Percentiles rank a stretch among this genome's conserved stretches.
These are phyloP conservation scores for Candida argentea DNA, from an alignment of 805 yeast genomes.

Conservation along the genomic window DNA sequence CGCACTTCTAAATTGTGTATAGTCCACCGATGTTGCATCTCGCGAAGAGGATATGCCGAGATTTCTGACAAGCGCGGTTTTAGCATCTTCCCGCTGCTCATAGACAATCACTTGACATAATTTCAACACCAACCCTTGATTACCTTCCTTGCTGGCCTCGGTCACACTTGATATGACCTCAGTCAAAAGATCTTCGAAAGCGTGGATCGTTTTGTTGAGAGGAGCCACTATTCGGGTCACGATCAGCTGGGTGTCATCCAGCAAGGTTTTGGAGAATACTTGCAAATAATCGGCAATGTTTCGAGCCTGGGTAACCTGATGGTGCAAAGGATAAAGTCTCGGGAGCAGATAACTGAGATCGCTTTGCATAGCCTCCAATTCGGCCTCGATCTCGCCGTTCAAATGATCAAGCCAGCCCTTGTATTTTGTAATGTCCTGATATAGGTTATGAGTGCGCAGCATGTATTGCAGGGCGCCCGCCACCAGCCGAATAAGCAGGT, in stretches of 20 bases:
- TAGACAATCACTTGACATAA: slow-evolving; percentile 67
- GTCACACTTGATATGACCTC: slow-evolving; percentile 61
- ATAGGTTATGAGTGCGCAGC: slow-evolving; percentile 55
- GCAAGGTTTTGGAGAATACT: slow-evolving; percentile 34
- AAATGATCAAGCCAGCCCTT: slow-evolving; percentile 40
- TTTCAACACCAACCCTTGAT: slow-evolving; percentile 57
- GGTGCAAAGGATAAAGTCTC: slow-evolving; percentile 59
- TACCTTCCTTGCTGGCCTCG: slow-evolving; percentile 64
- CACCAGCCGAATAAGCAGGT: slow-evolving; percentile 58
- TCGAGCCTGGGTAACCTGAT: slow-evolving; percentile 54
- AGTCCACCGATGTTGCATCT: slow-evolving; percentile 13
- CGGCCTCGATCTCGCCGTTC: slow-evolving; percentile 40
- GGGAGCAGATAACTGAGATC: slow-evolving; percentile 36
- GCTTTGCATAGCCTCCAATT: slow-evolving; percentile 21
- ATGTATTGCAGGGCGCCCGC: slow-evolving; percentile 65
- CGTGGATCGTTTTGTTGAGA: slow-evolving; percentile 32
- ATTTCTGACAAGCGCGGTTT: slow-evolving; percentile 24
- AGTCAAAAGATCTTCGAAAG: slow-evolving; percentile 55
- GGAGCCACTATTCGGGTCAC: slow-evolving; percentile 47
- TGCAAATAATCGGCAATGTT: slow-evolving; percentile 72
- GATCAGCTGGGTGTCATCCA: slow-evolving; percentile 61
- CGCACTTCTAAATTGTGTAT: slow-evolving; percentile 19
- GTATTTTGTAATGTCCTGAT: slow-evolving; percentile 50
- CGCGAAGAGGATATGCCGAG: slow-evolving; percentile 14
- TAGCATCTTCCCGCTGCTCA: slow-evolving; percentile 73